Evolutionary conservation across 345 rosid genomes (phyloP).

Genomic region (Populus davidiana): DNA sequence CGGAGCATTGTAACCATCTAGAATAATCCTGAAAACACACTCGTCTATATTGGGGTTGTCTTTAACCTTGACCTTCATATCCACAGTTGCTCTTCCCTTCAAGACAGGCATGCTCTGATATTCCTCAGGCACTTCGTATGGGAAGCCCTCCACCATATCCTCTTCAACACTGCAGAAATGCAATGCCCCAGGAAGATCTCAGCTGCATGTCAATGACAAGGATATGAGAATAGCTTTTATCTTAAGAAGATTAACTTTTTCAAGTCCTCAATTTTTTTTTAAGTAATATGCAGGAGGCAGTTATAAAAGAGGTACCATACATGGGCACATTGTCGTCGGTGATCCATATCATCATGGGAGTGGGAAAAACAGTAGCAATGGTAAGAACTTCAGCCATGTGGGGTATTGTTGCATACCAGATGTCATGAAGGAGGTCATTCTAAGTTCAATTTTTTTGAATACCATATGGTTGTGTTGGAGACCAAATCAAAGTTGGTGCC

Average conservation of each 20-base stretch:
- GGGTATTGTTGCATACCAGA: neutral
- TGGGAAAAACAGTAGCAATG: neutral
- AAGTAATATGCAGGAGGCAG: constrained; percentile 11
- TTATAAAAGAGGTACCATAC: neutral
- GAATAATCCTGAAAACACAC: constrained; percentile 79
- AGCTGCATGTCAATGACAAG: constrained; percentile 99
- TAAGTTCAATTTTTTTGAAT: neutral
- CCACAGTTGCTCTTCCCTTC: constrained; percentile 93
- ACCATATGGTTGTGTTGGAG: neutral
- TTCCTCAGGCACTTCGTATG: constrained; percentile 87
- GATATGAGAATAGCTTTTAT: constrained; percentile 55
- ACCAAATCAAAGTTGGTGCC: neutral
- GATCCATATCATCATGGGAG: neutral
- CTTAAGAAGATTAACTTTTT: constrained; percentile 36
- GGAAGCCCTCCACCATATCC: constrained; percentile 97
- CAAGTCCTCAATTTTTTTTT: constrained; percentile 17
- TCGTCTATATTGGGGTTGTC: constrained; percentile 90
- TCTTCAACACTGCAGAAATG: constrained; percentile 99
- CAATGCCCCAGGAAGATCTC: constrained; percentile 99
- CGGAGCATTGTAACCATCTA: constrained; percentile 96
- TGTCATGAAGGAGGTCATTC: neutral
- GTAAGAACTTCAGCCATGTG: neutral
- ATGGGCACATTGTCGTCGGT: neutral
- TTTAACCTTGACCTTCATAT: constrained; percentile 97
- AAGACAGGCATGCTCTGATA: constrained; percentile 77